These are phyloP conservation scores for Cytospora piceicola DNA, from an alignment of 2,329 filamentous ascomycete genomes.

Conservation along the genomic window DNA sequence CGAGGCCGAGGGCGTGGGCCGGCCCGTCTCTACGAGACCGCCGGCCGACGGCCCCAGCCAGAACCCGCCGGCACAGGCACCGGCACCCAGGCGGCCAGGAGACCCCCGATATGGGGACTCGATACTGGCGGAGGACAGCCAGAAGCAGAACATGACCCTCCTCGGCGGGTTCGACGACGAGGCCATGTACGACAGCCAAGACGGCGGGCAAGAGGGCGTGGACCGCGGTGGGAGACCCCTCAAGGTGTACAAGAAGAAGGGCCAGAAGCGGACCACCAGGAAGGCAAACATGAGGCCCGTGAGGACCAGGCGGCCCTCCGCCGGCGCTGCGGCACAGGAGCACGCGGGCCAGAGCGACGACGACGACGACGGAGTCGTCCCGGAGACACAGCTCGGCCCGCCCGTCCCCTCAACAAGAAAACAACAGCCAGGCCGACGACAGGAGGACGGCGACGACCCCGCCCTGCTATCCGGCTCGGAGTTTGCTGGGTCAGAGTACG, in stretches of 20 bases:
- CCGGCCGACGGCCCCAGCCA: conserved; percentile 16
- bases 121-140: conserved; percentile 50
- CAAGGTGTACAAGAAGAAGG: conserved; percentile 79
- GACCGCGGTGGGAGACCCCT: conserved; percentile 63
- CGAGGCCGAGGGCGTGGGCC: conserved; percentile 50
- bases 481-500: conserved; percentile 42
- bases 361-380: conserved; percentile 45
- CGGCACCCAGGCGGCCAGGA: not conserved
- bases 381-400: conserved; percentile 44
- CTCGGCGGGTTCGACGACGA: conserved; percentile 69
- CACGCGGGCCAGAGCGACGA: conserved; percentile 38
- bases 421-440: not conserved
- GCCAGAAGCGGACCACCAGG: conserved; percentile 77
- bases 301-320: conserved; percentile 51
- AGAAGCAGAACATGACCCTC: conserved; percentile 45
- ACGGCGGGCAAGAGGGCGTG: conserved; percentile 51
- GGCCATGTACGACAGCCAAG: conserved; percentile 57
- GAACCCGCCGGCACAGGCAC: conserved; percentile 7
- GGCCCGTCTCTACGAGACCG: not conserved
- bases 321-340: conserved; percentile 34
- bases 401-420: conserved; percentile 13
- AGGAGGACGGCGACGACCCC: conserved; percentile 34
- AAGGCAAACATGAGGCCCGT: conserved; percentile 66
- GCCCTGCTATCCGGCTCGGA: conserved; percentile 47
- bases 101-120: conserved; percentile 37